Percentiles rank a stretch among this genome's conserved stretches.
Evolutionary conservation across 2,329 filamentous ascomycete species (phyloP).

Genomic region (Xylaria multiplex): DNA sequence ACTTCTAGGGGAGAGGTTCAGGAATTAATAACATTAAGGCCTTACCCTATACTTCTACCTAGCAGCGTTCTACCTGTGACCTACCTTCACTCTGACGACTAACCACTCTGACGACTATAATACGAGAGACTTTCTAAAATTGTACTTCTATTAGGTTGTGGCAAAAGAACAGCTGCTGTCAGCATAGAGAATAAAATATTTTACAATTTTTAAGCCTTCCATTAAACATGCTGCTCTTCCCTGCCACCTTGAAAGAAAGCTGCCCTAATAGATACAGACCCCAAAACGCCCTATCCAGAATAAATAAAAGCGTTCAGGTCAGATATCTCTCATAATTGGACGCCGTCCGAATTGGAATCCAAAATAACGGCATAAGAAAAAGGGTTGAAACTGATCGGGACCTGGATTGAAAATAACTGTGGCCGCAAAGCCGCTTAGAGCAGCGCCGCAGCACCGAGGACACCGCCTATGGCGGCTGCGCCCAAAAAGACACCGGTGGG

Average conservation of each 20-base stretch:
- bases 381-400: conserved; percentile 5
- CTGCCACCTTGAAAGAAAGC: background rate
- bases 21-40: too few species aligned
- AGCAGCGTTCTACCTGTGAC: too few species aligned
- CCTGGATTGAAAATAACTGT: background rate
- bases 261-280: background rate
- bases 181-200: background rate
- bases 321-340: conserved; percentile 9
- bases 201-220: background rate
- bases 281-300: background rate
- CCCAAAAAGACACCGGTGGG: conserved; percentile 42
- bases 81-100: too few species aligned
- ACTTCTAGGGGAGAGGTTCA: too few species aligned
- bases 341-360: background rate
- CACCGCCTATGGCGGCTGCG: conserved; percentile 42
- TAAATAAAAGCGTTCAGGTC: background rate
- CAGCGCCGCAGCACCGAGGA: conserved; percentile 49
- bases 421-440: conserved; percentile 37
- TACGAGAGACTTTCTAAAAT: background rate
- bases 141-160: background rate
- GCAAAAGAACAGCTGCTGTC: background rate
- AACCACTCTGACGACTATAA: too few species aligned
- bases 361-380: conserved; percentile 3
- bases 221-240: background rate
- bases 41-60: too few species aligned